Conservation (phyloP, 129 eudicot species). For the Lactuca sativa region DNA sequence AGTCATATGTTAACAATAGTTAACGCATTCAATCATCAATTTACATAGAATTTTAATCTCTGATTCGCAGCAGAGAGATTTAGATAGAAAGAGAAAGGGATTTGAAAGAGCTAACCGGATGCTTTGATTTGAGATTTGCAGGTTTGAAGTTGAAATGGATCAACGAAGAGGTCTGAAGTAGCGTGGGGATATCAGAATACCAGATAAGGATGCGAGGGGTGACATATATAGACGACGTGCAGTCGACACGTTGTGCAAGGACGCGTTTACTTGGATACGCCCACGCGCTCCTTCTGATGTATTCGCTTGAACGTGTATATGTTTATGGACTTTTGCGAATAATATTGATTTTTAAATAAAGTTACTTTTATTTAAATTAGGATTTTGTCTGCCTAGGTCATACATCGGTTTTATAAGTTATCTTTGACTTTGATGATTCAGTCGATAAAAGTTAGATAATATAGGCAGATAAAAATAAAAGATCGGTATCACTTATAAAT, state of each 20-base stretch:
- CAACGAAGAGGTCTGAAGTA: not conserved
- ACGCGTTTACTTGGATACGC: conserved; percentile 26
- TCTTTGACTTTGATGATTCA: no score
- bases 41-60: not conserved
- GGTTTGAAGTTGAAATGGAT: conserved; percentile 2
- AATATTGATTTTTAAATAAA: no score
- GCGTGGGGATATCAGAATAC: not conserved
- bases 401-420: no score
- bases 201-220: not conserved
- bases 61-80: not conserved
- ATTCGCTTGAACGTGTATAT: conserved; percentile 6
- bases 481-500: no score
- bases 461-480: no score
- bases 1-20: not conserved
- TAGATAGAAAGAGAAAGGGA: not conserved
- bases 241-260: conserved; percentile 22
- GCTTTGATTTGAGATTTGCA: conserved; percentile 12
- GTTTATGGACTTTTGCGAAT: not conserved
- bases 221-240: conserved; percentile 5
- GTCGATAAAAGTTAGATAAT: no score
- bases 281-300: conserved; percentile 21
- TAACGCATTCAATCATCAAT: conserved; percentile 7
- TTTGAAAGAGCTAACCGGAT: conserved; percentile 7
- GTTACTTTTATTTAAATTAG: no score
- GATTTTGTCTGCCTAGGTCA: no score